Base-by-base conservation (phyloP, 192 early-diverging fungal genomes). In the Globomyces pollinis-pini region DNA sequence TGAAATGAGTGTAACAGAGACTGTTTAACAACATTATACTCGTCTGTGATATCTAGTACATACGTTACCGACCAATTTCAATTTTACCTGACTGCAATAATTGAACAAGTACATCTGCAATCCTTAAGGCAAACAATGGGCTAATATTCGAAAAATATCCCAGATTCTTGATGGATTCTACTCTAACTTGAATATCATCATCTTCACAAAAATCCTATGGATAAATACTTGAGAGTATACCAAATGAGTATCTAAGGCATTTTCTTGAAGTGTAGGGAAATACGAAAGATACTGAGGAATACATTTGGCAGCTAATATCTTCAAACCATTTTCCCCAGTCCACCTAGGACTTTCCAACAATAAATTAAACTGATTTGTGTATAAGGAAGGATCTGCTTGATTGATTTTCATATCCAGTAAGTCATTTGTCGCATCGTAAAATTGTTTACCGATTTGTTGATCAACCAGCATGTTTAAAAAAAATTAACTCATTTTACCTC, bases 201-300 rank as follows among this genome's bases (percentile, higher is more conserved):
- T 49, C 45, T n/a, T 49, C 45, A 29, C 45, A 49, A 12, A 49
- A 49, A n/a, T 49, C 45, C 45, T n/a, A n/a, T n/a, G n/a, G n/a
- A n/a, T n/a, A n/a, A n/a, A n/a, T n/a, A n/a, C n/a, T n/a, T n/a
- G n/a, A n/a, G n/a, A n/a, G n/a, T n/a, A n/a, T n/a, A n/a, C n/a
- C n/a, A 39, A 20, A 15, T 39, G 38, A 20, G 38, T 39, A 20
- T 39, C 20, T 15, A 39, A n/a, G 38, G 38, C 38, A 39, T 39
- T 15, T 20, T 39, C 38, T 15, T n/a, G 38, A 39, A n/a, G 38
- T 39, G 38, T 39, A n/a, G 15, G 15, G 20, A 39, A 39, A 20
- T 39, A 20, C 38, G 38, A 39, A 20, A 39, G 15, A 39, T n/a
- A 20, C 38, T 15, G 20, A 15, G 38, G 38, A 20, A 39, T 20